phyloP scores from a whole-genome alignment of 2,329 filamentous ascomycete species.

The Ciborinia camelliae region DNA sequence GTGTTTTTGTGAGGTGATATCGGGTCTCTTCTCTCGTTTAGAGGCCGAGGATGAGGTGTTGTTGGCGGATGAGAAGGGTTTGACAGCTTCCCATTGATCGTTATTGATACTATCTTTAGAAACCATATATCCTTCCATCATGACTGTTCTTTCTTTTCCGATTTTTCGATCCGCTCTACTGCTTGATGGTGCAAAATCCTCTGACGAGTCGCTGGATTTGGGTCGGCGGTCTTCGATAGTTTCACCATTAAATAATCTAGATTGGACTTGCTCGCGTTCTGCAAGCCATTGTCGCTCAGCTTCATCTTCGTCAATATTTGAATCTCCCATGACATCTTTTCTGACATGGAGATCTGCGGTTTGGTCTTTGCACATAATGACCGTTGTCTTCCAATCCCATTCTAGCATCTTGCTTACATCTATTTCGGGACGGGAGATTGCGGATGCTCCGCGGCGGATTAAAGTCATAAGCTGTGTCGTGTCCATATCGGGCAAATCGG shows the following conservation, averaged over 20 bases:
- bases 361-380: slow-evolving; percentile 52
- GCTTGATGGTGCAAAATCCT: slow-evolving; percentile 39
- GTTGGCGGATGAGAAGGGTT: slow-evolving; percentile 54
- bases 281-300: slow-evolving; percentile 55
- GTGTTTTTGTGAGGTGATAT: slow-evolving; percentile 44
- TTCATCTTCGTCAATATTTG: slow-evolving; percentile 40
- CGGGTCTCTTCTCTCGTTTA: slow-evolving; percentile 46
- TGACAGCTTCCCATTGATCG: slow-evolving; percentile 54
- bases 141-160: slow-evolving; percentile 56
- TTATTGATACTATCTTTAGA: slow-evolving; percentile 54
- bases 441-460: slow-evolving; percentile 52
- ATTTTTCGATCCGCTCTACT: slow-evolving; percentile 45
- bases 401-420: slow-evolving; percentile 54
- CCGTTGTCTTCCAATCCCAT: slow-evolving; percentile 53
- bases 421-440: slow-evolving; percentile 49
- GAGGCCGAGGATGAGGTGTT: slow-evolving; percentile 48
- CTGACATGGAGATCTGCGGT: slow-evolving; percentile 43
- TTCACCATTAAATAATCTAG: slow-evolving; percentile 55
- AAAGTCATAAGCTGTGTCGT: slow-evolving; percentile 52
- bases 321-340: slow-evolving; percentile 34
- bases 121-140: slow-evolving; percentile 53
- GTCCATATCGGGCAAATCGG: slow-evolving; percentile 50
- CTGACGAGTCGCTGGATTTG: slow-evolving; percentile 39
- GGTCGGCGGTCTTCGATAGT: slow-evolving; percentile 40
- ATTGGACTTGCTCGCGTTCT: slow-evolving; percentile 54